Percentiles rank a stretch among this genome's conserved stretches.
Evolutionary conservation across 2,329 filamentous ascomycete species (phyloP).

Genomic region (Colletotrichum sp.): DNA sequence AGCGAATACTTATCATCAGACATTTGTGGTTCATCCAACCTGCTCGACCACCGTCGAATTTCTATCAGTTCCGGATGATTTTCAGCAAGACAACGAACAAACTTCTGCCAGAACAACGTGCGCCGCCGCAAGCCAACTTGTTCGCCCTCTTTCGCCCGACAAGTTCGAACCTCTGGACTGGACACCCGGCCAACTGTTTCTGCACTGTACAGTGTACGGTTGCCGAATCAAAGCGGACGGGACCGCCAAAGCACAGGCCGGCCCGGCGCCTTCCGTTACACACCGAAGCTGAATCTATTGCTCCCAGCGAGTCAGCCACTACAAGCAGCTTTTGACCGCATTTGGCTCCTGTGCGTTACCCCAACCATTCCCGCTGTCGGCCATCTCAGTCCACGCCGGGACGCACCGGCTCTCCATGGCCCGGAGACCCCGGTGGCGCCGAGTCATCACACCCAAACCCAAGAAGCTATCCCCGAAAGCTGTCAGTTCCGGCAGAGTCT

Average conservation of each 20-base stretch:
- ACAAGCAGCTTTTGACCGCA: background rate
- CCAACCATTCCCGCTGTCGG: background rate
- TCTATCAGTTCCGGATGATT: background rate
- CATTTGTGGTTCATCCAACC: background rate
- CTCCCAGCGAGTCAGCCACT: background rate
- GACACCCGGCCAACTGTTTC: background rate
- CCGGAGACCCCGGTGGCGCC: background rate
- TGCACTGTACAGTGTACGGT: background rate
- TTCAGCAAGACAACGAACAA: background rate
- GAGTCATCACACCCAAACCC: constrained; percentile 16
- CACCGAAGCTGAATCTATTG: background rate
- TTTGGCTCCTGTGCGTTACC: background rate
- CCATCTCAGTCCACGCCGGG: background rate
- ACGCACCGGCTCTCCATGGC: constrained; percentile 8
- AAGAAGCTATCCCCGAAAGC: background rate
- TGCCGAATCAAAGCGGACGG: background rate
- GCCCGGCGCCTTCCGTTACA: background rate
- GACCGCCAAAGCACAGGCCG: constrained; percentile 5
- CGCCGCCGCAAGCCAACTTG: background rate
- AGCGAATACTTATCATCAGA: background rate
- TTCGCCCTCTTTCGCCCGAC: background rate
- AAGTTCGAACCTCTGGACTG: background rate
- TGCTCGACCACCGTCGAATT: background rate
- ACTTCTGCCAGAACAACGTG: background rate
- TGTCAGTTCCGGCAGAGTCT: background rate